Evolutionary conservation across 805 yeast genomes (phyloP), one percentile per base, ranked within the genome.

Genomic region (Suhomyces canberraensis): DNA sequence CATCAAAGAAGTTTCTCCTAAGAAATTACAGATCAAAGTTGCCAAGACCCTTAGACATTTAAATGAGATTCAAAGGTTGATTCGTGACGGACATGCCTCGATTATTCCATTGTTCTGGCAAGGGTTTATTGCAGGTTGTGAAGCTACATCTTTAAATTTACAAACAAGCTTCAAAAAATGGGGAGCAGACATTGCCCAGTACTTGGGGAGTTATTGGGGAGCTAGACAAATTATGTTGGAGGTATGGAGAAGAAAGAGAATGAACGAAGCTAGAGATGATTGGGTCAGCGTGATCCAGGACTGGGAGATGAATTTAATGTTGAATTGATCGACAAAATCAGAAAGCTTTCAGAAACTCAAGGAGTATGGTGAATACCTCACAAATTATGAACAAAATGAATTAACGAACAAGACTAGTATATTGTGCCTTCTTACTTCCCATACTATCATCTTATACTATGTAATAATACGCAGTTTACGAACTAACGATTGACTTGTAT

Each of bases 111-210:
- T 86, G 22, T 79, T 86, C 48, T 88, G 95, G 93, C 91, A 84
- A 52, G 95, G 93, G 0, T 88, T 88, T 47, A 81, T 88, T 29
- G 89, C 91, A 1, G 95, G 95, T 0, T 82, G 93, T 50, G 88
- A 84, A 43, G 82, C 89, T 8, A 73, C 76, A 41, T 76, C 81
- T 4, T 48, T 58, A 1, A 68, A 66, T 24, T 58, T 81, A 25
- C 91, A 84, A 45, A 61, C 71, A 41, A 81, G 87, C 28, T 86
- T 77, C 60, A 80, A 78, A 51, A 66, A 70, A 40, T 87, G 95
- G 95, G 81, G 80, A 8, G 78, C 76, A n/a, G 76, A 76, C 40
- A 76, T 77, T 30, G 74, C 73, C 15, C 71, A 60, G 41, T 67
- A 61, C 41, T 47, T 63, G 35, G 95, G 95, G 0, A 79, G 90